Percentiles rank a stretch among this genome's conserved stretches.
Conservation (phyloP, 768 basidiomycete species). For the Pisolithus sp. region DNA sequence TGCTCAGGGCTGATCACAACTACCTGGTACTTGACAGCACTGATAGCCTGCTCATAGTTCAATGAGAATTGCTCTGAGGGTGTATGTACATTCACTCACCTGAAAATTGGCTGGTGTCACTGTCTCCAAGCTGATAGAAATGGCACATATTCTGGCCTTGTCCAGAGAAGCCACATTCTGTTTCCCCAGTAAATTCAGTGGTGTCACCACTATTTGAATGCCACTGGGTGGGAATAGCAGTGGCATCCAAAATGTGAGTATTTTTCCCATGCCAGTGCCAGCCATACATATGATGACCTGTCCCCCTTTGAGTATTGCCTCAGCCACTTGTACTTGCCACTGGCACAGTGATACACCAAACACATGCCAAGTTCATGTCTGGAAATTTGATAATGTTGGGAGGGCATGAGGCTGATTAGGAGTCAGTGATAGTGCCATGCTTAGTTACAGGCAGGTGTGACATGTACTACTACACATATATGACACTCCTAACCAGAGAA, state of each 20-base stretch:
- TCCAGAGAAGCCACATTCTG: constrained; percentile 10
- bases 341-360: constrained; percentile 12
- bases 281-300: constrained; percentile 20
- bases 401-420: no score
- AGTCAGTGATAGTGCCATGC: no score
- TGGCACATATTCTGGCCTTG: constrained; percentile 11
- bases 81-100: constrained; percentile 2
- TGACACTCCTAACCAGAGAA: no score
- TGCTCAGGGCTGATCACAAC: constrained; percentile 6
- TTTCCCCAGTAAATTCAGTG: constrained; percentile 20
- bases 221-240: constrained; percentile 15
- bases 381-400: no score
- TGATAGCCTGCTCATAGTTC: constrained; percentile 2
- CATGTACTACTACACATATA: no score
- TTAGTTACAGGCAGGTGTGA: no score
- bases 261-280: constrained; percentile 28
- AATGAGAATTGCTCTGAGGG: neutral
- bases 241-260: constrained; percentile 29
- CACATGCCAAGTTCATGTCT: neutral
- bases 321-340: constrained; percentile 15
- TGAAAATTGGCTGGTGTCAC: constrained; percentile 12
- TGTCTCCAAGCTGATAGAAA: constrained; percentile 14
- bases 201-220: constrained; percentile 22
- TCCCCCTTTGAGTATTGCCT: constrained; percentile 15
- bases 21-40: constrained; percentile 1